A percentile compares a stretch with the other conserved stretches of the same genome.
Evolutionary conservation across 768 basidiomycete species (phyloP).

Genomic region (Royoungia palumana): DNA sequence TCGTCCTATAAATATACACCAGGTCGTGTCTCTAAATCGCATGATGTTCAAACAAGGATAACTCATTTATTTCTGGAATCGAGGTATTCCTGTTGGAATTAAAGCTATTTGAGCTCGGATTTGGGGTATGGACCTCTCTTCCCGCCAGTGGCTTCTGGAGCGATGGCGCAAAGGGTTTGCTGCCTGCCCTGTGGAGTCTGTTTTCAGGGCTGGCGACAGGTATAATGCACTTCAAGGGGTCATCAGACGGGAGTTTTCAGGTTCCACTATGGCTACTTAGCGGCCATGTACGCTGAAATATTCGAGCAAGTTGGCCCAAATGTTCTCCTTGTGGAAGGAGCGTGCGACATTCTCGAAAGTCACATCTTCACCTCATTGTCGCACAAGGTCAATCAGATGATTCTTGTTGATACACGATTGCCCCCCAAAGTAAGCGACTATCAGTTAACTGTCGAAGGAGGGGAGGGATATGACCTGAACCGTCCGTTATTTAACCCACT

Average conservation of each 20-base stretch:
- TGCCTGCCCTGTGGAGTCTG: conserved; percentile 30
- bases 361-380: conserved; percentile 61
- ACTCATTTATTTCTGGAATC: too few species aligned
- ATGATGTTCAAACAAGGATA: too few species aligned
- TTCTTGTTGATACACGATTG: conserved; percentile 64
- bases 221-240: conserved; percentile 41
- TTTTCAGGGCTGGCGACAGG: conserved; percentile 31
- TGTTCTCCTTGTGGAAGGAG: conserved; percentile 67
- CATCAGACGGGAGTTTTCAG: conserved; percentile 36
- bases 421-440: conserved; percentile 73
- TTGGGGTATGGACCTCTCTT: conserved; percentile 36
- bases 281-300: conserved; percentile 53
- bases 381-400: conserved; percentile 44
- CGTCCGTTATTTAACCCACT: conserved; percentile 67
- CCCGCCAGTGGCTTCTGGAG: conserved; percentile 26
- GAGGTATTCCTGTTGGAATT: too few species aligned
- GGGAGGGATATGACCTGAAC: conserved; percentile 64
- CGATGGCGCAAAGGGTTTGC: conserved; percentile 38
- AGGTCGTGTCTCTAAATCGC: too few species aligned
- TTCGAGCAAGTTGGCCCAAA: conserved; percentile 47
- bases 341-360: conserved; percentile 68
- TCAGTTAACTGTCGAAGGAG: conserved; percentile 61
- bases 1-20: too few species aligned
- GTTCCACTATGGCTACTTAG: conserved; percentile 35
- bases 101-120: conserved; percentile 30